Evolutionary conservation across 495 filamentous ascomycete genomes (phyloP), one percentile per base, ranked within the genome.

Genomic region (Hypoxylon perforatum): DNA sequence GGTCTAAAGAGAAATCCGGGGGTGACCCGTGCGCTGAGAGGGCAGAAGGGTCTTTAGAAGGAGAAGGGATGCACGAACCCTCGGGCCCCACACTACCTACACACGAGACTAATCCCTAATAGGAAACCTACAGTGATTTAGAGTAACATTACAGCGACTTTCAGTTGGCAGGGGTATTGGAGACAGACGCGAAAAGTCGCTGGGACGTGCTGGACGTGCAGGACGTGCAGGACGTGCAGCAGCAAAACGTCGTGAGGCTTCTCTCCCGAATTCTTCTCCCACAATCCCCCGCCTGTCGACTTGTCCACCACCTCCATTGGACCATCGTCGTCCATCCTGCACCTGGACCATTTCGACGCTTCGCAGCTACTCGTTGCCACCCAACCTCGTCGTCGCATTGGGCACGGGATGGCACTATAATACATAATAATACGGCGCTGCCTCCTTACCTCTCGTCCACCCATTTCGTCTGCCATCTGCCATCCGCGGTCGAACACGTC

Each of bases 361-460:
- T 57, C 48, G 11, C 36, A 15, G 51, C 23, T 39, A 12, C 54
- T 56, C 22, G 56, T 72, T 73, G 67, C 70, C 63, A 75, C 72
- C 72, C 53, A 73, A 75, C 70, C 46, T 63, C 41, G 66, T 61
- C 28, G 57, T 67, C 63, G 72, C 68, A 73, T 70, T 65, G 67
- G 70, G 63, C 72, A 38, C 35, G 69, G 57, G 54, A 60, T 57
- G 61, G 63, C 48, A 42, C 56, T 57, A 70, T 63, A 67, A 70
- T 70, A 71, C 70, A 73, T 68, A 67, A 73, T 62, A 62, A 50
- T 48, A 46, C 33, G 39, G 57, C 57, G 63, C 51, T 48, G 47
- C 62, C 55, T 64, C 57, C 69, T 57, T 49, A 38, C 56, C 60
- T 64, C 52, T 70, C 61, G 63, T 70, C 68, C 56, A 61, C 53